These are phyloP conservation scores for Beta macrorhiza DNA, from an alignment of 179 eudicot genomes.

Conservation along the genomic window DNA sequence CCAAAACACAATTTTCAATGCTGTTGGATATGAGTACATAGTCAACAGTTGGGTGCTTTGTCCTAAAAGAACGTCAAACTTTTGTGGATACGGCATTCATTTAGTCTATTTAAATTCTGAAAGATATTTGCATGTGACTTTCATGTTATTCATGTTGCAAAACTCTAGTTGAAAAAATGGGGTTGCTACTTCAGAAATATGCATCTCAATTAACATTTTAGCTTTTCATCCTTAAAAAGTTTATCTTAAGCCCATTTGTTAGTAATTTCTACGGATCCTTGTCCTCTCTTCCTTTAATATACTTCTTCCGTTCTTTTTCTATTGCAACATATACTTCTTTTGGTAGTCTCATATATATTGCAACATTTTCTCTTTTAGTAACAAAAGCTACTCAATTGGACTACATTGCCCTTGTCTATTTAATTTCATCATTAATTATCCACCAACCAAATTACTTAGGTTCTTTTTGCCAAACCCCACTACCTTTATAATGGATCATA, in stretches of 20 bases:
- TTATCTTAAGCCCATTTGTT: neutral
- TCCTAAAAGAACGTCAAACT: neutral
- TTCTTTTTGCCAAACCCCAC: too few species aligned
- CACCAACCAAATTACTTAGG: too few species aligned
- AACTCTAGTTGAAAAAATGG: neutral
- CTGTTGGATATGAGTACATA: neutral
- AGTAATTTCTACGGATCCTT: neutral
- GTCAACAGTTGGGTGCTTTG: neutral
- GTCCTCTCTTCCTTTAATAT: neutral
- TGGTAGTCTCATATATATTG: too few species aligned
- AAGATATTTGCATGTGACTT: neutral
- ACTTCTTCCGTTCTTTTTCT: neutral
- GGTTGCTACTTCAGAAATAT: neutral
- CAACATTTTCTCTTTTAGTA: too few species aligned
- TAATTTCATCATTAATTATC: too few species aligned
- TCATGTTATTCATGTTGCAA: neutral
- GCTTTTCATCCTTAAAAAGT: neutral
- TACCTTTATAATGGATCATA: neutral
- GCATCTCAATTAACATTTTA: neutral
- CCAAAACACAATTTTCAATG: neutral
- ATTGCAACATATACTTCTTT: too few species aligned
- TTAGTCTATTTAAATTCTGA: neutral
- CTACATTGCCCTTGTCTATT: too few species aligned
- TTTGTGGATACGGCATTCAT: neutral
- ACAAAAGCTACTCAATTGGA: too few species aligned